Conservation (phyloP, 257 asterid species). For the Paulownia fortunei region DNA sequence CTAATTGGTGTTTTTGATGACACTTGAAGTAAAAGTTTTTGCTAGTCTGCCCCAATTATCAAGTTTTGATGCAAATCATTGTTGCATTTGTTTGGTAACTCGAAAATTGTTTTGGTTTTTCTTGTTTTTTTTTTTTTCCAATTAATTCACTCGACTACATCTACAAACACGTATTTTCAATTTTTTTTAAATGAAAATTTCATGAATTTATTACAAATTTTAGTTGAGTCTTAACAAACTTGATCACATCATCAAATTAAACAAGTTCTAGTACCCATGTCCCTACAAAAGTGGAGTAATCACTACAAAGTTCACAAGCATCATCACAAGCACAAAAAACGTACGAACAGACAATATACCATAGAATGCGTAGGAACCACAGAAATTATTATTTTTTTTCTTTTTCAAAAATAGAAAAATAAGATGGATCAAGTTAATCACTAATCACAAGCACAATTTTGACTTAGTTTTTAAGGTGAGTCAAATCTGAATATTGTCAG, state of each 20-base stretch:
- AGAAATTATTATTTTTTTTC: not conserved
- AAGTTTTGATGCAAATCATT: not conserved
- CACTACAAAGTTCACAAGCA: not conserved
- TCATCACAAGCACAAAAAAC: not conserved
- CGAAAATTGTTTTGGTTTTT: not conserved
- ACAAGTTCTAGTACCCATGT: not conserved
- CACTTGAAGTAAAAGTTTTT: conserved; percentile 24
- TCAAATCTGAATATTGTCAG: not conserved
- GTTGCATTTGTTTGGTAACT: conserved; percentile 18
- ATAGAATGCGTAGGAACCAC: not conserved
- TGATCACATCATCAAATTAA: not conserved
- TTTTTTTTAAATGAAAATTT: no score
- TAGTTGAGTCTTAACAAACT: no score
- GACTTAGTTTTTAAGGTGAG: not conserved
- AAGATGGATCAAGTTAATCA: not conserved
- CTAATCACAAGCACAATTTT: not conserved
- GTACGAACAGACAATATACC: not conserved
- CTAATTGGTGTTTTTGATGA: not conserved
- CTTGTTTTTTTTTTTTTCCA: no score
- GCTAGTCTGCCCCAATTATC: conserved; percentile 4
- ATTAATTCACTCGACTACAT: no score
- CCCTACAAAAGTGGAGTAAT: not conserved
- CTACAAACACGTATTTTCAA: no score
- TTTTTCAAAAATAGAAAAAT: not conserved
- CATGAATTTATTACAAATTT: no score